Evolutionary conservation across 129 eudicot genomes (phyloP), one percentile per base, ranked within the genome.

Genomic region (Artemisia tridentata): DNA sequence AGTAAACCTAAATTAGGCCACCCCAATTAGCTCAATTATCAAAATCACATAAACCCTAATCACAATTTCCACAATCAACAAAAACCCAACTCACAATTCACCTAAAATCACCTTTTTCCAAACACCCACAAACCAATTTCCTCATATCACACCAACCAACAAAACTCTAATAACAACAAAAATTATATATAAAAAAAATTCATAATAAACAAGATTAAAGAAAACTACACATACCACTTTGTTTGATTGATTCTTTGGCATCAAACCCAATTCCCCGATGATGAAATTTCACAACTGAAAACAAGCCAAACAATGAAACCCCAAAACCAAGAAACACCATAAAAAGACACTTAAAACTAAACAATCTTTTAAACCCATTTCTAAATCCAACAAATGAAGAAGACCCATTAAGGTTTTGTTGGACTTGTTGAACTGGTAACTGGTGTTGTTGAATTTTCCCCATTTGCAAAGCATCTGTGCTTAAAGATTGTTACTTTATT

Each of bases 391-490:
- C 50, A 23, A 27, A 66, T 19, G 57, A 75, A 21, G 67, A 75
- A 3, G 80, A 61, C 16, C 57, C 51, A 17, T 58, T 18, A 19
- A 12, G 71, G 54, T 49, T 65, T 51, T 73, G 76, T 57, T 56
- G 72, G 52, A 65, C 82, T 65, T 80, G 86, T 5, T 64, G 80
- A 17, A 82, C 47, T 38, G 86, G 88, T 65, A 86, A 82, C 65
- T 72, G 86, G 76, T 82, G 81, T 23, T 77, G 63, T 15, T 77
- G 63, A 65, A 70, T 53, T 81, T 90, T 90, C 79, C 96, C 96
- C 96, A 90, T 90, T 77, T 73, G 69, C 83, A 80, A 63, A 82
- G 96, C 96, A 90, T 90, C 93, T 77, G 88, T 71, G 75, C 45
- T 38, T 38, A 6, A 38, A 38, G 45, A 38, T 38, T 38, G 45